A percentile compares a stretch with the other conserved stretches of the same genome.
phyloP scores from a whole-genome alignment of 176 grass and related monocot genomes.

The Guadua angustifolia region DNA sequence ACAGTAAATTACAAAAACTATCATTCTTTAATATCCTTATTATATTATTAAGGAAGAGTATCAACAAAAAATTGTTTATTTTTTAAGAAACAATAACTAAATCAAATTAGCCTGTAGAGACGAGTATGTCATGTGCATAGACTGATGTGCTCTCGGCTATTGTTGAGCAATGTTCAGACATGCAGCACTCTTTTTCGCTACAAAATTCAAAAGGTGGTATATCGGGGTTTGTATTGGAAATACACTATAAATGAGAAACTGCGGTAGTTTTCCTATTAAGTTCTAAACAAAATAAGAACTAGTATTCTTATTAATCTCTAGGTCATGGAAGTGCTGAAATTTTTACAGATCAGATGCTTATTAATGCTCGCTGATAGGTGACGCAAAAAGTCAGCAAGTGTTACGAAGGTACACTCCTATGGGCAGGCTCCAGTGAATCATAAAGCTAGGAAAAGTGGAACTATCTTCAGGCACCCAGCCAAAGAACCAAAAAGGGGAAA shows the following conservation, averaged over 20 bases:
- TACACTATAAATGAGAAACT: not conserved
- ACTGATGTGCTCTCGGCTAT: not conserved
- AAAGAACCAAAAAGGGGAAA: not conserved
- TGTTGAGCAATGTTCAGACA: conserved; percentile 1
- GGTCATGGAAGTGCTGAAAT: not conserved
- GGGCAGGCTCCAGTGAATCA: not conserved
- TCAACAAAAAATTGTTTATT: not conserved
- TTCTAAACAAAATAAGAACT: not conserved
- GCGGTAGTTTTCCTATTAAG: not conserved
- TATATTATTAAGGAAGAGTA: not conserved
- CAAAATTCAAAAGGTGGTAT: not conserved
- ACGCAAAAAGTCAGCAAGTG: not conserved
- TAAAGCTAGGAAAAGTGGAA: not conserved
- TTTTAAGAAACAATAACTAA: not conserved
- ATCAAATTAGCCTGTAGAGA: not conserved
- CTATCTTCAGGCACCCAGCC: not conserved
- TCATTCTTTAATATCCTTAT: not conserved
- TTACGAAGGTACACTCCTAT: not conserved
- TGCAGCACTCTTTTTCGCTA: not conserved
- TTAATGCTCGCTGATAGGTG: not conserved
- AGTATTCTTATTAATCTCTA: not conserved
- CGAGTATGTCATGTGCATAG: not conserved
- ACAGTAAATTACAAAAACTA: not conserved
- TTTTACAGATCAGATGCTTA: not conserved
- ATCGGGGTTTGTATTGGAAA: not conserved